Evolutionary conservation across 768 basidiomycete species (phyloP), one percentile per base, ranked within the genome.

Genomic region (Suillus subluteus): DNA sequence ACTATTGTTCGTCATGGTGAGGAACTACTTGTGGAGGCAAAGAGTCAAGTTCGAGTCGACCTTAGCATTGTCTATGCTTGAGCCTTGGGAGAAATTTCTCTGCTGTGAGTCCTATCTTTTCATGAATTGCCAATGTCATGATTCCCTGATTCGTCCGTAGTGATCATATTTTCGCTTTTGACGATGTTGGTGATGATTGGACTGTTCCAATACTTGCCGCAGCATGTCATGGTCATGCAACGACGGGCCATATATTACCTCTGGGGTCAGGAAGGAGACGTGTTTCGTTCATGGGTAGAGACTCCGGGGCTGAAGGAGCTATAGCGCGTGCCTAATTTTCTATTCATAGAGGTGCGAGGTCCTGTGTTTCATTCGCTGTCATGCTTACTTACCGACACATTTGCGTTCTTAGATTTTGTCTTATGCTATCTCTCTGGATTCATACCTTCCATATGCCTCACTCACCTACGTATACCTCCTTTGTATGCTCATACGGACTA

Each of bases 81-180:
- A 91, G 75, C 83, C 86, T 65, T 91, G 90, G 90, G 90, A 91
- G 79, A 88, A 88, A 72, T 58, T 84, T 35, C 69, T 90, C 59
- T 80, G 87, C 67, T 71, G 90, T 90, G 70, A 70, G 89, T 82
- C 11, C 44, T 21, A 43, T 59, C 59, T 15, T 16, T 11, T 66
- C 58, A 46, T 46, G 21, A 44, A 40, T 35, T 18, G 44, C 41
- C 50, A 23, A n/a, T 38, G 21, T 16, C 6, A 12, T 26, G 1
- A 38, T 67, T 40, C 44, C 21, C 63, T 50, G n/a, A 64, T 63
- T 15, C n/a, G 6, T 58, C 63, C 70, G 26, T 73, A 88, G 86
- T 85, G 64, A 70, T 80, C 15, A 74, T 86, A 65, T 78, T 82
- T 68, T 68, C 77, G 32, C 68, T 80, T 35, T 72, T 84, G 62